Conservation (phyloP, 1,139 yeast species). For the Saccharomycopsis phalli region DNA sequence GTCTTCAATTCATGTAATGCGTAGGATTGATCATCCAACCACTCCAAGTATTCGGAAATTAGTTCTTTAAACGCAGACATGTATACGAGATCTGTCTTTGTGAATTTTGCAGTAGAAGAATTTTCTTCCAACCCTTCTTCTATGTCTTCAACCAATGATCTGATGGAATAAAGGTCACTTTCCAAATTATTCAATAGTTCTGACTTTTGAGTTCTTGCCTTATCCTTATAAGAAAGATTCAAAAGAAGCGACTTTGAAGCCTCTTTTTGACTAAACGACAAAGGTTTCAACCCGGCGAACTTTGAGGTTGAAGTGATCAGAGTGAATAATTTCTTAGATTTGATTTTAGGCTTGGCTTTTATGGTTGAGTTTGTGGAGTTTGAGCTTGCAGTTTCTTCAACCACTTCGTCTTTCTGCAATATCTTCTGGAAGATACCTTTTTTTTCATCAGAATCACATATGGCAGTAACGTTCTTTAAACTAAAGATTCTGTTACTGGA, state of each 20-base stretch:
- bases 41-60: slow-evolving; percentile 51
- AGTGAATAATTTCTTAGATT: slow-evolving; percentile 3
- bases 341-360: slow-evolving; percentile 3
- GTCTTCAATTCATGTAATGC: slow-evolving; percentile 33
- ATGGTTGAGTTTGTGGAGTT: slow-evolving; percentile 5
- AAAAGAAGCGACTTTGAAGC: slow-evolving; percentile 14
- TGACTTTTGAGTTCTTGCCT: slow-evolving; percentile 16
- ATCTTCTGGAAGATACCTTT: slow-evolving; percentile 21
- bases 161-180: slow-evolving; percentile 18
- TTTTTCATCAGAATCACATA: slow-evolving; percentile 23
- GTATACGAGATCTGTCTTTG: slow-evolving; percentile 9
- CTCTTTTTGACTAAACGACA: slow-evolving; percentile 11
- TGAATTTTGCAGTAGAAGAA: slow-evolving; percentile 14
- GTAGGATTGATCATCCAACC: slow-evolving; percentile 74
- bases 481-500: slow-evolving; percentile 15
- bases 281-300: slow-evolving; percentile 6
- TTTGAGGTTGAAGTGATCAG: slow-evolving; percentile 1
- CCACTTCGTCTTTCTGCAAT: slow-evolving; percentile 9
- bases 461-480: slow-evolving; percentile 23
- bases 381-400: neutral
- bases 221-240: slow-evolving; percentile 13
- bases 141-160: slow-evolving; percentile 21
- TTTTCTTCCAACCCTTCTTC: slow-evolving; percentile 20
- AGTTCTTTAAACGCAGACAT: slow-evolving; percentile 21
- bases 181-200: slow-evolving; percentile 19